Conservation (phyloP, 306 rosid species). For the Cicer chorassanicum region DNA sequence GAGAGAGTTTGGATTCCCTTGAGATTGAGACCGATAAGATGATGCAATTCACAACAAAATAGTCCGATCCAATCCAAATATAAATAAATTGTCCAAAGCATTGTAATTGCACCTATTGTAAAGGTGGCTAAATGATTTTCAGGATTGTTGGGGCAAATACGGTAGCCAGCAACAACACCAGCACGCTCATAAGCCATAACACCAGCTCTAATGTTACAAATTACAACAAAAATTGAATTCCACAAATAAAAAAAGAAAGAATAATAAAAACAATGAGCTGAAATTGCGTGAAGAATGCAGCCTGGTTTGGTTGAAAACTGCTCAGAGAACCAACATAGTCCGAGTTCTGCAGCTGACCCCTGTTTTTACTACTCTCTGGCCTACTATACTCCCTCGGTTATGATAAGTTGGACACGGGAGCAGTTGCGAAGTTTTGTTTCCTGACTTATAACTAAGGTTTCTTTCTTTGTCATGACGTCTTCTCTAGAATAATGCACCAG, state of each 20-base stretch:
- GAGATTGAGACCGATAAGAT: not conserved
- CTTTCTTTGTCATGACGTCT: conserved; percentile 51
- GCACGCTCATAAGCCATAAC: conserved; percentile 19
- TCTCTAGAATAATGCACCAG: conserved; percentile 92
- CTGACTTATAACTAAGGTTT: conserved; percentile 21
- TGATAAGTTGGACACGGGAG: not conserved
- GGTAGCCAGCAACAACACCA: conserved; percentile 5
- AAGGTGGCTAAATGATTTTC: conserved; percentile 19
- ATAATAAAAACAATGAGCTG: conserved; percentile 21
- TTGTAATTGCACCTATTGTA: conserved; percentile 27
- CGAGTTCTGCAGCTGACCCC: conserved; percentile 17
- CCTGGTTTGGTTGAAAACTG: conserved; percentile 15
- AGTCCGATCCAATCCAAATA: conserved; percentile 17
- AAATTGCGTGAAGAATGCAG: conserved; percentile 21
- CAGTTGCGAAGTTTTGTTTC: conserved; percentile 9
- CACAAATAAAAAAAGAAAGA: conserved; percentile 34
- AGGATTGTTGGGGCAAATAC: conserved; percentile 6
- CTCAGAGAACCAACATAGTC: conserved; percentile 15
- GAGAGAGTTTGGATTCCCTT: not conserved
- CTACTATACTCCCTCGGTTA: not conserved
- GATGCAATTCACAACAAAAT: conserved; percentile 9
- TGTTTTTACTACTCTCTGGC: conserved; percentile 7
- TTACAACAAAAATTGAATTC: conserved; percentile 41
- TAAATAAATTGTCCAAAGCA: conserved; percentile 28
- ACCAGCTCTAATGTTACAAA: conserved; percentile 32